A percentile compares a stretch with the other conserved stretches of the same genome.
phyloP scores from a whole-genome alignment of 805 yeast species.

The Metschnikowia peoriensis region DNA sequence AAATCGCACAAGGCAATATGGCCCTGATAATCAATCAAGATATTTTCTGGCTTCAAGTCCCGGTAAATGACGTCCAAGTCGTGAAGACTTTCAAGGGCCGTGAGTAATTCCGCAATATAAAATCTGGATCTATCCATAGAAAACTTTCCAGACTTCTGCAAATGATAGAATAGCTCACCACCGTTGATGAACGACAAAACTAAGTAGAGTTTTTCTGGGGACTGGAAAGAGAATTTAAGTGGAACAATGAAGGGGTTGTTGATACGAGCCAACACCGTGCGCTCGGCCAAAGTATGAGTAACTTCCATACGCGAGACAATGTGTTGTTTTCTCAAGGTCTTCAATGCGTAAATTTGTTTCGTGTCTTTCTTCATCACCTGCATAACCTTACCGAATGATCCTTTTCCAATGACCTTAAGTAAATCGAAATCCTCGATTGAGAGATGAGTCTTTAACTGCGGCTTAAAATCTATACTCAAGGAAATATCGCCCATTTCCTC shows the following conservation, averaged over 20 bases:
- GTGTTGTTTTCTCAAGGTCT: constrained; percentile 90
- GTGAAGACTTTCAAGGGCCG: constrained; percentile 91
- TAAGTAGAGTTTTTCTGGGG: constrained; percentile 90
- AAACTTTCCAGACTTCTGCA: constrained; percentile 87
- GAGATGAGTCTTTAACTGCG: constrained; percentile 58
- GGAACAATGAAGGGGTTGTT: constrained; percentile 96
- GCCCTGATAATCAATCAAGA: constrained; percentile 90
- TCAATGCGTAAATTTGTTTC: constrained; percentile 88
- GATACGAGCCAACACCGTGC: constrained; percentile 90
- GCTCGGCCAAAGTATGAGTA: constrained; percentile 92
- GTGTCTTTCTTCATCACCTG: constrained; percentile 97
- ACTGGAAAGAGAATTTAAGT: constrained; percentile 90
- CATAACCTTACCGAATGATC: constrained; percentile 98
- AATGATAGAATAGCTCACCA: constrained; percentile 92
- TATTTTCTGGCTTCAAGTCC: constrained; percentile 95
- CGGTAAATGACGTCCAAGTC: constrained; percentile 90
- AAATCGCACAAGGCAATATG: constrained; percentile 97
- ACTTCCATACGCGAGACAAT: constrained; percentile 94
- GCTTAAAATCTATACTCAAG: constrained; percentile 67
- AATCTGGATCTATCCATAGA: constrained; percentile 86
- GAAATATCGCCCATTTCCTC: constrained; percentile 52
- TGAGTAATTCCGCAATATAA: constrained; percentile 89
- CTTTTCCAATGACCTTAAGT: constrained; percentile 94
- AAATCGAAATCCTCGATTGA: constrained; percentile 90
- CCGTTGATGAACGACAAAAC: constrained; percentile 94